Base-by-base conservation (phyloP, 352 stramenopile genomes). In the Globisporangium spinosum region DNA sequence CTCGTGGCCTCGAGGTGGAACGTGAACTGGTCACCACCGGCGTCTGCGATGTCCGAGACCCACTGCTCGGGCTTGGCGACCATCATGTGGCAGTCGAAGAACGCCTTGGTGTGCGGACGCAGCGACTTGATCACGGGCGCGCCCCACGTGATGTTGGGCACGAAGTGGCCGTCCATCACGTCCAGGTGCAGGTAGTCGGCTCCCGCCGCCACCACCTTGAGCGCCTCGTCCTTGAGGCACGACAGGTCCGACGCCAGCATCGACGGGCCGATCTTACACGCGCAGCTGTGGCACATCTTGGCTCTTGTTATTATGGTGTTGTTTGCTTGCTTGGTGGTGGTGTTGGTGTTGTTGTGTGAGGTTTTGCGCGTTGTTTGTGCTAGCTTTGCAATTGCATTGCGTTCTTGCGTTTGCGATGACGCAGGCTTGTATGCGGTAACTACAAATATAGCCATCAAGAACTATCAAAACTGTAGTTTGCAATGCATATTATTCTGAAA, bases 51-150 rank as follows among this genome's bases (percentile, higher is more conserved):
- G 67, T 97, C 91, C 17, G 92, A 77, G 27, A 99, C 91, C 96
- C 97, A 99, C 73, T 98, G 94, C 72, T 97, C 93, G 3, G 94
- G 95, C 72, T 98, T 91, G 57, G 86, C 87, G 23, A 98, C 96
- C 97, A 99, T 99, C 84, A 99, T 97, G 83, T 99, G 97, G 80
- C 94, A 98, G 78, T 99, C 97, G 63, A 99, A 95, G 72, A 97
- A 98, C 6, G 88, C 88, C 34, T 82, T 80, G 20, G 89, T 95
- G 73, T 98, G 90, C 63, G 84, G 74, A 3, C 91, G 82, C 63
- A 98, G 82, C 60, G 82, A 95, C 77, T 97, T 96, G 80, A 99
- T 98, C 29, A 99, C 94, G 6, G 96, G 96, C 12, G 97, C 85
- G 3, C 97, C 97, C 84, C 98, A 98, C 27, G 93, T 98, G 65